Conservation (phyloP, 2,329 filamentous ascomycete genomes). For the Sporothrix sp. region DNA sequence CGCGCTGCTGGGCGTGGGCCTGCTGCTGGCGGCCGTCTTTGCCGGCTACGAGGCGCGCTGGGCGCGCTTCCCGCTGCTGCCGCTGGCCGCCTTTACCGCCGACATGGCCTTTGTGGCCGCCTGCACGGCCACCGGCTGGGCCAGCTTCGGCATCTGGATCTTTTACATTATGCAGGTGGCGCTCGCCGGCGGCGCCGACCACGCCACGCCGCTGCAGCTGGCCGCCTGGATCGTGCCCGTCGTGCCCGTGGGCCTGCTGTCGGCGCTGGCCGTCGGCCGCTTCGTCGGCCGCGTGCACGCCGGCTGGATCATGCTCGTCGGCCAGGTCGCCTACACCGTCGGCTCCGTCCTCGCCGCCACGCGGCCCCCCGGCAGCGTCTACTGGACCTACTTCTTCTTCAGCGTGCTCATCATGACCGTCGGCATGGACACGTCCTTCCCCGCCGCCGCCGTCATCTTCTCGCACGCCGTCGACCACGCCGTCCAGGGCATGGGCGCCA, state of each 20-base stretch:
- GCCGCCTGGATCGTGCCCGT: slow-evolving; percentile 29
- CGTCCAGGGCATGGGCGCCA: slow-evolving; percentile 38
- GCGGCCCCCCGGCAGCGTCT: slow-evolving; percentile 44
- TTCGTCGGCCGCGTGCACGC: slow-evolving; percentile 31
- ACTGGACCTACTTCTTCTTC: slow-evolving; percentile 56
- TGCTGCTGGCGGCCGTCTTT: slow-evolving; percentile 14
- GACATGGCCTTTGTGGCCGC: slow-evolving; percentile 14
- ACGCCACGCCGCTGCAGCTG: slow-evolving; percentile 31
- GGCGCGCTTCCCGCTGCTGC: slow-evolving; percentile 16
- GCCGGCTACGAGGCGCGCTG: slow-evolving; percentile 12
- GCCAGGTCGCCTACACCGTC: slow-evolving; percentile 32
- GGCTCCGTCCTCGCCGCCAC: slow-evolving; percentile 35
- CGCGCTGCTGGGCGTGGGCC: slow-evolving; percentile 16
- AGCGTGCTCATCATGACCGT: slow-evolving; percentile 47
- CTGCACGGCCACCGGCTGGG: slow-evolving; percentile 15
- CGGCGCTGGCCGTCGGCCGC: slow-evolving; percentile 26
- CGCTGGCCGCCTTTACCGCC: slow-evolving; percentile 16
- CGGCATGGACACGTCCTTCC: slow-evolving; percentile 58
- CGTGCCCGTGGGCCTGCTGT: slow-evolving; percentile 39
- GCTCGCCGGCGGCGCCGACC: slow-evolving; percentile 34
- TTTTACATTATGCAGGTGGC: slow-evolving; percentile 17
- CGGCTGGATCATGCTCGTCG: slow-evolving; percentile 32
- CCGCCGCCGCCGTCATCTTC: slow-evolving; percentile 50
- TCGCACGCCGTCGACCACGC: slow-evolving; percentile 38
- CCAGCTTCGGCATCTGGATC: slow-evolving; percentile 17